These are phyloP conservation scores for Xylaria sp. DNA, from an alignment of 2,329 filamentous ascomycete genomes.

Conservation along the genomic window DNA sequence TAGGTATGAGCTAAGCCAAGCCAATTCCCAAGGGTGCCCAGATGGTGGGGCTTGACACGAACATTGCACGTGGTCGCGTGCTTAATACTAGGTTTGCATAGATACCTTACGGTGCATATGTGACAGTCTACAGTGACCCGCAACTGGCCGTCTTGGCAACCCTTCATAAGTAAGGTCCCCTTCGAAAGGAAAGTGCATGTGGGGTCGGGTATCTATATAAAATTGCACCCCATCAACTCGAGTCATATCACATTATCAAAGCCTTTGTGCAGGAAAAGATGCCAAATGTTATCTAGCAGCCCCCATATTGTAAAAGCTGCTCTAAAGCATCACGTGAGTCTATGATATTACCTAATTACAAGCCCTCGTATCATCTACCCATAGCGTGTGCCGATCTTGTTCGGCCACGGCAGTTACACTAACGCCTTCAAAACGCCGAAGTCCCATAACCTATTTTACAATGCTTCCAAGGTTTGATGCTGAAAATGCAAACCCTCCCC, in stretches of 20 bases:
- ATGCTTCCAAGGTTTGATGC: constrained; percentile 24
- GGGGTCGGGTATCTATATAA: too few species aligned
- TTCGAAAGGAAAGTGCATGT: too few species aligned
- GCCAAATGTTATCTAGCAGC: background rate
- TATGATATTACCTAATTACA: constrained; percentile 28
- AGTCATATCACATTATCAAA: too few species aligned
- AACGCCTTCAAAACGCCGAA: constrained; percentile 10
- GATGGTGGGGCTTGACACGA: constrained; percentile 22
- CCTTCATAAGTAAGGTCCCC: too few species aligned
- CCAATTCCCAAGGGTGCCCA: background rate
- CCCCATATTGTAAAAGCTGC: background rate
- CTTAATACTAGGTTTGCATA: background rate
- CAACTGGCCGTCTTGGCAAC: too few species aligned
- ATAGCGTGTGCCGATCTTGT: constrained; percentile 3
- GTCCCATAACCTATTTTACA: constrained; percentile 32
- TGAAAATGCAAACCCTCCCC: constrained; percentile 12
- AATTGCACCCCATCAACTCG: too few species aligned
- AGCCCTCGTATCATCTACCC: constrained; percentile 24
- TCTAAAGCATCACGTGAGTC: constrained; percentile 13
- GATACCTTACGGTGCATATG: too few species aligned
- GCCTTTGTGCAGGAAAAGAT: too few species aligned
- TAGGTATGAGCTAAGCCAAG: too few species aligned
- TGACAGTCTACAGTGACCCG: too few species aligned
- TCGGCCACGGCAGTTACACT: constrained; percentile 12
- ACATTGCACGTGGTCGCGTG: constrained; percentile 28